Conservation (phyloP, 768 basidiomycete species). For the Hysterangium stoloniferum region DNA sequence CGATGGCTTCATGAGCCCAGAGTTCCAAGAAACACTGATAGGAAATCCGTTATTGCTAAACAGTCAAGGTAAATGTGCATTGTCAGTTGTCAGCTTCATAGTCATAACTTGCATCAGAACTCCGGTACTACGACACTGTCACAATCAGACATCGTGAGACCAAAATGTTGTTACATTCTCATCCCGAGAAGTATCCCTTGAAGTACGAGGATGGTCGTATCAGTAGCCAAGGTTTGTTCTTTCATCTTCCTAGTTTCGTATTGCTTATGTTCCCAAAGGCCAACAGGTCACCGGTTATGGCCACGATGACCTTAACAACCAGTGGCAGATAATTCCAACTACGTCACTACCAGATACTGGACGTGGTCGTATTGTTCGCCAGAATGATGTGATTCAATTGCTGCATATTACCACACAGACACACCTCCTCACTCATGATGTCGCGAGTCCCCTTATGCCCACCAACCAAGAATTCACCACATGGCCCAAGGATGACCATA, state of each 20-base stretch:
- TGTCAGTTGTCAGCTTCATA: constrained; percentile 2
- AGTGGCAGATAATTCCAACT: constrained; percentile 93
- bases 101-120: constrained; percentile 48
- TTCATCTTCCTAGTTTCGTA: neutral
- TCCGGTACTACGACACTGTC: constrained; percentile 86
- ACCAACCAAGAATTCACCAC: constrained; percentile 99
- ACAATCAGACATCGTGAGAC: constrained; percentile 88
- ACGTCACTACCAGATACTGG: constrained; percentile 92
- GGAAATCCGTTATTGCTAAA: constrained; percentile 91
- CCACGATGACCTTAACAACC: constrained; percentile 90
- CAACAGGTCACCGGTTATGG: constrained; percentile 96
- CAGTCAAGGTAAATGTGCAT: constrained; percentile 65
- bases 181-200: constrained; percentile 83
- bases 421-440: constrained; percentile 88
- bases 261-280: constrained; percentile 35
- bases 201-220: constrained; percentile 94
- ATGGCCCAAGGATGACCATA: constrained; percentile 68
- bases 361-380: constrained; percentile 84
- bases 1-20: constrained; percentile 95
- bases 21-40: constrained; percentile 90
- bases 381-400: constrained; percentile 83
- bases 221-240: constrained; percentile 70
- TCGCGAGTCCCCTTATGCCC: constrained; percentile 92
- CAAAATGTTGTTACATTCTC: constrained; percentile 91
- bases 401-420: constrained; percentile 81